Percentiles rank a stretch among this genome's conserved stretches.
These are phyloP conservation scores for Aureobasidium namibiae DNA, from an alignment of 2,329 filamentous ascomycete species.

Conservation along the genomic window DNA sequence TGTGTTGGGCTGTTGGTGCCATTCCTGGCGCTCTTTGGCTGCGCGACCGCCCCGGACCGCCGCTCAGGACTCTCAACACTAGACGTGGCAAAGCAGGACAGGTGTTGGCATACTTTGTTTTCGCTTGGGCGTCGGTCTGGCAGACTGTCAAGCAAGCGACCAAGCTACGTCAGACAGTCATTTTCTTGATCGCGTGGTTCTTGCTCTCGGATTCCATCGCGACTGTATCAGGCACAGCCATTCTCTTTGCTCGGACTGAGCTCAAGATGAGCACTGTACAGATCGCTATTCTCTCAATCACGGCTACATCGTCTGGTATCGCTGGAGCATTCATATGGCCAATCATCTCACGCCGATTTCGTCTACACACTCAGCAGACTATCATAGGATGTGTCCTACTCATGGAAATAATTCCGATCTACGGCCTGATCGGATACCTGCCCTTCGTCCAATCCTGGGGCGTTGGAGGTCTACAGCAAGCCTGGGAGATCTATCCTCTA, in stretches of 20 bases:
- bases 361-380: constrained; percentile 67
- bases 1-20: constrained; percentile 85
- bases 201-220: constrained; percentile 86
- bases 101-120: constrained; percentile 58
- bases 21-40: constrained; percentile 79
- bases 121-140: constrained; percentile 76
- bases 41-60: constrained; percentile 76
- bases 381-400: constrained; percentile 76
- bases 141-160: constrained; percentile 65
- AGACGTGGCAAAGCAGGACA: not conserved
- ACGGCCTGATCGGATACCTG: constrained; percentile 76
- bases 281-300: constrained; percentile 80
- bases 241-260: constrained; percentile 86
- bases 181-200: constrained; percentile 82
- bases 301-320: constrained; percentile 77
- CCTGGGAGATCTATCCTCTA: constrained; percentile 88
- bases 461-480: constrained; percentile 70
- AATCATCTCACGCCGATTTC: constrained; percentile 58
- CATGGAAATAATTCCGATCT: constrained; percentile 83
- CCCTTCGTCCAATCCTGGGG: constrained; percentile 66
- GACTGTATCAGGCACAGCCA: constrained; percentile 86
- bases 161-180: constrained; percentile 59
- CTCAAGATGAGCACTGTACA: constrained; percentile 80
- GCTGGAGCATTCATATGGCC: constrained; percentile 83
- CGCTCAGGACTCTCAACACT: constrained; percentile 37